Evolutionary conservation across 441 rosid species (phyloP).

Genomic region (Caryocar brasiliense): DNA sequence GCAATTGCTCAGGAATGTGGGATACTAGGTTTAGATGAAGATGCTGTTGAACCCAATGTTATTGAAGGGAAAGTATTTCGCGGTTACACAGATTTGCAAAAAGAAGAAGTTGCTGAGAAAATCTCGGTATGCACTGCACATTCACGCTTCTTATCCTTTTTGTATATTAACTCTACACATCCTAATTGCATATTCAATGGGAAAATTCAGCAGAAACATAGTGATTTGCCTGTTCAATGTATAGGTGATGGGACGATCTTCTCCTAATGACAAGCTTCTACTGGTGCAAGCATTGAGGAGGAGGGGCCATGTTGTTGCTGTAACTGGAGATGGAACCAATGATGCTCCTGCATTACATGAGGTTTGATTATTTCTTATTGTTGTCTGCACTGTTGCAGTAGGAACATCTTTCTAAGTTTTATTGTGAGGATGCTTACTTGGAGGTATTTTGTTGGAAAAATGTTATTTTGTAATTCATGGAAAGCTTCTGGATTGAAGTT

Average conservation of each 20-base stretch:
- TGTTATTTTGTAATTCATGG: no score
- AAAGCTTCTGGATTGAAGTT: no score
- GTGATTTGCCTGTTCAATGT: constrained; percentile 11
- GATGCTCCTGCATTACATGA: constrained; percentile 98
- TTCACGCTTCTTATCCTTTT: neutral
- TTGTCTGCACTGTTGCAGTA: neutral
- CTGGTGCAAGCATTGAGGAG: constrained; percentile 80
- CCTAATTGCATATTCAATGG: neutral
- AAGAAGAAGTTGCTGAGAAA: constrained; percentile 61
- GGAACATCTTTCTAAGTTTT: neutral
- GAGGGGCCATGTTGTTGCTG: constrained; percentile 86
- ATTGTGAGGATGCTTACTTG: no score
- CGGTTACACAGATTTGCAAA: constrained; percentile 37
- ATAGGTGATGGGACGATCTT: constrained; percentile 95
- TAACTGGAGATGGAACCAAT: constrained; percentile 96
- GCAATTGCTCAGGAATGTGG: constrained; percentile 97
- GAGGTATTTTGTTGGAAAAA: no score
- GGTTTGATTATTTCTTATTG: constrained; percentile 31
- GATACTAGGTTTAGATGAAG: constrained; percentile 47
- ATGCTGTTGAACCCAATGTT: constrained; percentile 53
- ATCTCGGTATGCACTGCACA: constrained; percentile 44
- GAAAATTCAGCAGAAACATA: neutral
- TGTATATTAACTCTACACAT: neutral
- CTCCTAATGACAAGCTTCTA: constrained; percentile 89
- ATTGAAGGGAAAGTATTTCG: constrained; percentile 87